Conservation (phyloP, 345 rosid genomes). For the Pseudoturritis turrita region DNA sequence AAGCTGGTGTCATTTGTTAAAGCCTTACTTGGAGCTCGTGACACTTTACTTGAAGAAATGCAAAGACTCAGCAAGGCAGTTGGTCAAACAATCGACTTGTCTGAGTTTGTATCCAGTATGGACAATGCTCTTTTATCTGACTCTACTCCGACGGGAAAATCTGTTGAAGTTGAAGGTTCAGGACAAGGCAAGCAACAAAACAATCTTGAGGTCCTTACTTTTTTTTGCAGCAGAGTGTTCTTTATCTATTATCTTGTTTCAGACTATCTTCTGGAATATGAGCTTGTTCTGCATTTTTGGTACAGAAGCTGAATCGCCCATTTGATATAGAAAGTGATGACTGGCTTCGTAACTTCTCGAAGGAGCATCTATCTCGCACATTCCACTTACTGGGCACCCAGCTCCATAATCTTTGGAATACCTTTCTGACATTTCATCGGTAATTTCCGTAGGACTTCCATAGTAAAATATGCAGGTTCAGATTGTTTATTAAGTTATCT, state of each 20-base stretch:
- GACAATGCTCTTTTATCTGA: conserved; percentile 43
- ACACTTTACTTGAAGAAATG: conserved; percentile 62
- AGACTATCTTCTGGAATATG: conserved; percentile 6
- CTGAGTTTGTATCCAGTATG: conserved; percentile 50
- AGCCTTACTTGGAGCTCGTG: conserved; percentile 71
- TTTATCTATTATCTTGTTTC: conserved; percentile 9
- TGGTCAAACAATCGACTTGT: conserved; percentile 49
- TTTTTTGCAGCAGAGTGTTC: conserved; percentile 24
- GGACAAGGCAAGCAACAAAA: conserved; percentile 61
- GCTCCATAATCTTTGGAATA: conserved; percentile 66
- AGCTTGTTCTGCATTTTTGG: conserved; percentile 19
- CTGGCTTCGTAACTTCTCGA: conserved; percentile 42
- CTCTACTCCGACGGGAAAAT: conserved; percentile 37
- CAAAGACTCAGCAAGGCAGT: conserved; percentile 63
- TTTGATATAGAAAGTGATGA: conserved; percentile 39
- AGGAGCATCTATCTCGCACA: conserved; percentile 46
- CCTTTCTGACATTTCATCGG: conserved; percentile 89
- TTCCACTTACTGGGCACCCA: conserved; percentile 70
- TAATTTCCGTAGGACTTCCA: conserved; percentile 25
- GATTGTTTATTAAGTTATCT: neutral
- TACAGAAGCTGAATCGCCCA: conserved; percentile 47
- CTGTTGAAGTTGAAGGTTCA: conserved; percentile 42
- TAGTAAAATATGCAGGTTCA: neutral
- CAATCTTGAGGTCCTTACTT: conserved; percentile 73
- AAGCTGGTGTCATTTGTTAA: conserved; percentile 55